phyloP scores from a whole-genome alignment of 2,329 filamentous ascomycete genomes.

The Gyromitra esculenta region DNA sequence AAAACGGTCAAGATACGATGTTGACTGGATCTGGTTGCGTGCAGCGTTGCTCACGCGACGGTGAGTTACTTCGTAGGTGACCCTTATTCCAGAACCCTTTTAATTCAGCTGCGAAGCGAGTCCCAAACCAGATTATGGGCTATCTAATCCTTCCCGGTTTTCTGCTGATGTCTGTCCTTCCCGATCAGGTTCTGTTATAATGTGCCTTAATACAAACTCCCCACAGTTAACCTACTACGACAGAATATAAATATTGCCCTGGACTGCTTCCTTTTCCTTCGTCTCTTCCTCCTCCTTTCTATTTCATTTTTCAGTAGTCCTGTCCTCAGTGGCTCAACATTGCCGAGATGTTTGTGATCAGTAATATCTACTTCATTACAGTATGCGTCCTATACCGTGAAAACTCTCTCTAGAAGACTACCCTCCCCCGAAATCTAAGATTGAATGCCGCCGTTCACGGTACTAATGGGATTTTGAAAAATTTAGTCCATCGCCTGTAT shows the following conservation, averaged over 20 bases:
- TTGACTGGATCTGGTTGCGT: constrained; percentile 8
- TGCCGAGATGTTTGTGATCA: constrained; percentile 52
- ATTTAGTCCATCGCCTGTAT: constrained; percentile 52
- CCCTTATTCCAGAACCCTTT: neutral
- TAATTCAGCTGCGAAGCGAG: neutral
- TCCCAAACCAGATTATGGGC: constrained; percentile 6
- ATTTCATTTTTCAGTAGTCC: neutral
- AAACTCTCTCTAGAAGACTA: neutral
- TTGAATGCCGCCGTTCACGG: neutral
- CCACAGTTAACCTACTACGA: neutral
- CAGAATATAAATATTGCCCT: constrained; percentile 34
- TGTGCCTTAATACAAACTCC: neutral
- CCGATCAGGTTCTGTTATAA: neutral
- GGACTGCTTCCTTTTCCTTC: neutral
- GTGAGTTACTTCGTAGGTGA: neutral
- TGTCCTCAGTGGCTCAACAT: constrained; percentile 19
- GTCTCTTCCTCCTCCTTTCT: neutral
- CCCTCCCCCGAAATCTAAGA: neutral
- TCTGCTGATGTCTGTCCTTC: neutral
- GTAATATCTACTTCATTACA: constrained; percentile 54
- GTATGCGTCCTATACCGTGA: constrained; percentile 16
- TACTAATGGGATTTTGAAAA: neutral
- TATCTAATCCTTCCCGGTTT: constrained; percentile 12
- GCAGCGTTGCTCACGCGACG: constrained; percentile 2
- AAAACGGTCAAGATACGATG: neutral